Conservation (phyloP, 371 early-diverging fungal genomes). For the Zychaea mexicana region DNA sequence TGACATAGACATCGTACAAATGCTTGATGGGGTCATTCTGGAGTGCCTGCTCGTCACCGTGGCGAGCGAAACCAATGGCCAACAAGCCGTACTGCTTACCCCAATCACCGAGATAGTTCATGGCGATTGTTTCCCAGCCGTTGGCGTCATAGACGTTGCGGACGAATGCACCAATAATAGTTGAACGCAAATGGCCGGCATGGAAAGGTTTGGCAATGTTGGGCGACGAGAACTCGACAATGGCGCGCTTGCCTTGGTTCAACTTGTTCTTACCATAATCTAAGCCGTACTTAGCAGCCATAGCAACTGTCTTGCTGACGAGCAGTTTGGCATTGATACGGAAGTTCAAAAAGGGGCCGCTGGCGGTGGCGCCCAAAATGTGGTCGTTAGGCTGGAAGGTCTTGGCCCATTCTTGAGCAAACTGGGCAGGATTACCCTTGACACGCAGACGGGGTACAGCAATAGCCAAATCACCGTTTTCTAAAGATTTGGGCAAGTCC, state of each 20-base stretch:
- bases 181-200: slow-evolving; percentile 97
- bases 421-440: slow-evolving; percentile 81
- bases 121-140: slow-evolving; percentile 89
- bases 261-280: slow-evolving; percentile 68
- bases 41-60: slow-evolving; percentile 82
- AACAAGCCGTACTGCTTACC: slow-evolving; percentile 99
- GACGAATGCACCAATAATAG: slow-evolving; percentile 97
- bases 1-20: slow-evolving; percentile 95
- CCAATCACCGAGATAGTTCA: slow-evolving; percentile 99
- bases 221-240: slow-evolving; percentile 97
- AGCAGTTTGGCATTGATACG: slow-evolving; percentile 66
- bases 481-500: slow-evolving; percentile 63
- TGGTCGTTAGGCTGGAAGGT: slow-evolving; percentile 67
- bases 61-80: slow-evolving; percentile 88
- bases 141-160: slow-evolving; percentile 78
- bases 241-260: slow-evolving; percentile 72
- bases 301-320: slow-evolving; percentile 48
- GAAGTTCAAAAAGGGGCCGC: slow-evolving; percentile 90
- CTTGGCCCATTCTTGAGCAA: slow-evolving; percentile 77
- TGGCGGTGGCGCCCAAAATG: slow-evolving; percentile 57
- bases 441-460: slow-evolving; percentile 86
- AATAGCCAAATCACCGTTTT: slow-evolving; percentile 80
- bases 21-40: slow-evolving; percentile 90
- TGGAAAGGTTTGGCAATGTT: slow-evolving; percentile 99
- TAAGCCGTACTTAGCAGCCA: slow-evolving; percentile 50